Evolutionary conservation across 345 rosid species (phyloP).

Genomic region (Salix caprea): DNA sequence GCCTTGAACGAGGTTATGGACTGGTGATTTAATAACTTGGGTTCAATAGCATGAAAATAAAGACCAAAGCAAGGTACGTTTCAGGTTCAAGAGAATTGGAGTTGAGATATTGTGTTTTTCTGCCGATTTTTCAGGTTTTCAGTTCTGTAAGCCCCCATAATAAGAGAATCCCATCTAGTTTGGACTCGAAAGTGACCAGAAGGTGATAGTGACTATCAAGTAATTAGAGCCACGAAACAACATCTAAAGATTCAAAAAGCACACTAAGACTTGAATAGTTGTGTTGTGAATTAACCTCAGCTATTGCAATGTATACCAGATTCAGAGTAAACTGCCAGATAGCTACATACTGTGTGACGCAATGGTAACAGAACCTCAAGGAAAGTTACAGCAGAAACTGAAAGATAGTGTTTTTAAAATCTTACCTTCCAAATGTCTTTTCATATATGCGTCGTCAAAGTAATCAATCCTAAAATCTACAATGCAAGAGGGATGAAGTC

Average conservation of each 20-base stretch:
- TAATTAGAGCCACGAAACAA: not conserved
- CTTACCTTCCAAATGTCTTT: not conserved
- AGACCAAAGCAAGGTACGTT: not conserved
- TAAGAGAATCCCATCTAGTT: not conserved
- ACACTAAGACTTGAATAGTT: not conserved
- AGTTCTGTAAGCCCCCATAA: not conserved
- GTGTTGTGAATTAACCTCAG: not conserved
- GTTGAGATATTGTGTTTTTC: not conserved
- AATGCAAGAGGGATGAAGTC: no score
- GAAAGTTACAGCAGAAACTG: not conserved
- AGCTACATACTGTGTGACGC: not conserved
- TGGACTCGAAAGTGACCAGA: not conserved
- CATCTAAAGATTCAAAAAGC: not conserved
- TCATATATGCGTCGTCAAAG: not conserved
- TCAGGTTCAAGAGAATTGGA: not conserved
- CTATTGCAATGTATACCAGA: not conserved
- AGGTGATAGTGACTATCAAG: not conserved
- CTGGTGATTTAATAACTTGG: no score
- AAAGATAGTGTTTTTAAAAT: not conserved
- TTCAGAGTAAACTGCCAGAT: not conserved
- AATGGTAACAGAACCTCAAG: not conserved
- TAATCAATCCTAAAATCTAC: not conserved
- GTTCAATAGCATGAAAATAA: no score
- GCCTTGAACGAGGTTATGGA: no score
- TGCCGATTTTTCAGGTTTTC: not conserved